Conservation (phyloP, 495 filamentous ascomycete species). For the Aspergillus sclerotiicarbonarius region DNA sequence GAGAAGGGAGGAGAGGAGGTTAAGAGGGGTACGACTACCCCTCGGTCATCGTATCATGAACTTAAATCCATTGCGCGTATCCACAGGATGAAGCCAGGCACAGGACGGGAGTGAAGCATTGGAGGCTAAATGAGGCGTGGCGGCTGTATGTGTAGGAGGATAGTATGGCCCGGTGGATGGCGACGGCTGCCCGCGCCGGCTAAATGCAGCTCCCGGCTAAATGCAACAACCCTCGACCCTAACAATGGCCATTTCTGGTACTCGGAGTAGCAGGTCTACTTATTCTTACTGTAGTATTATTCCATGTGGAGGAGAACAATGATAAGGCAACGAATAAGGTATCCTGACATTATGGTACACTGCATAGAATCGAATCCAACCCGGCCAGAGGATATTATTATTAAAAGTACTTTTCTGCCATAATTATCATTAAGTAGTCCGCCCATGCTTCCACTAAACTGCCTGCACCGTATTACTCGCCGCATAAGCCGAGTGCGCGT, state of each 20-base stretch:
- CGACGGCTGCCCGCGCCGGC: not conserved
- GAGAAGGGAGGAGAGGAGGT: not conserved
- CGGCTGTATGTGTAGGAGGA: not conserved
- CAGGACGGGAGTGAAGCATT: slow-evolving; percentile 4
- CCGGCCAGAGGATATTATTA: not conserved
- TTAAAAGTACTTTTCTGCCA: slow-evolving; percentile 2
- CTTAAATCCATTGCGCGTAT: not conserved
- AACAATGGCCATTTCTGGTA: not conserved
- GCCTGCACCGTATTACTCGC: slow-evolving; percentile 37
- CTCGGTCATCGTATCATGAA: not conserved
- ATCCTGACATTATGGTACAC: not conserved
- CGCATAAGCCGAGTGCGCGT: slow-evolving; percentile 29
- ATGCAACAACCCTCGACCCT: not conserved
- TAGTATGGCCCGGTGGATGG: no score
- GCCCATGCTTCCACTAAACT: slow-evolving; percentile 19
- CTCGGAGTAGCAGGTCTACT: no score
- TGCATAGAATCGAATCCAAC: not conserved
- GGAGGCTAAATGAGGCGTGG: slow-evolving; percentile 11
- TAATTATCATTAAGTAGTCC: slow-evolving; percentile 1
- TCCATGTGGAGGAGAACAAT: no score
- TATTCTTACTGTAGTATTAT: no score
- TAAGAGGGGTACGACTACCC: slow-evolving; percentile 2
- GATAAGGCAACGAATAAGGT: not conserved
- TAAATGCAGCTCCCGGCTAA: slow-evolving; percentile 2
- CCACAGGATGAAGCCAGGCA: not conserved